Conservation (phyloP, 1,284 basidiomycete genomes). For the Chalciporus sp. region DNA sequence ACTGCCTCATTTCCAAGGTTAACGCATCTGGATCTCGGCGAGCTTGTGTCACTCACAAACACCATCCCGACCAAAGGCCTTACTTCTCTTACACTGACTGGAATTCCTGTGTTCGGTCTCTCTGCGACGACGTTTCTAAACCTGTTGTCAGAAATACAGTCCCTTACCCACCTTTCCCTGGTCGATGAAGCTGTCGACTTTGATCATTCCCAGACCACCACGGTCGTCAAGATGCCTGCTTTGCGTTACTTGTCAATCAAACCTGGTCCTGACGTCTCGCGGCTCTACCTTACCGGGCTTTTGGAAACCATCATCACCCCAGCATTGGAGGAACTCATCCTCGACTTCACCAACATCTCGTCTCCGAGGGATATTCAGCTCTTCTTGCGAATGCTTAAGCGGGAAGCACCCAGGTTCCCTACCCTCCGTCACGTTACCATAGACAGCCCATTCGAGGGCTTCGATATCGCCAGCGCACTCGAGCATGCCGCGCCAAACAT, state of each 20-base stretch:
- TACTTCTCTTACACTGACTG: conserved; percentile 28
- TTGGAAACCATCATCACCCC: conserved; percentile 29
- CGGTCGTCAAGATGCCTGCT: conserved; percentile 21
- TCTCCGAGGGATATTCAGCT: conserved; percentile 32
- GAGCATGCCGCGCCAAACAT: conserved; percentile 31
- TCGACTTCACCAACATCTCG: conserved; percentile 28
- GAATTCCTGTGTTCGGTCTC: conserved; percentile 26
- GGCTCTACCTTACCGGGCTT: conserved; percentile 27
- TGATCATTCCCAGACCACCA: conserved; percentile 12
- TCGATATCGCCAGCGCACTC: conserved; percentile 27
- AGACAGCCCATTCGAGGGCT: conserved; percentile 29
- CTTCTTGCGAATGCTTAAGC: conserved; percentile 32
- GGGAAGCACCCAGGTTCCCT: conserved; percentile 28
- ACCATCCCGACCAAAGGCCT: conserved; percentile 20
- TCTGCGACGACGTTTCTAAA: conserved; percentile 22
- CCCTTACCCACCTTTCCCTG: conserved; percentile 27
- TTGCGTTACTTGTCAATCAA: conserved; percentile 25
- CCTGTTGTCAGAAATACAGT: conserved; percentile 25
- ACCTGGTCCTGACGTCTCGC: conserved; percentile 34
- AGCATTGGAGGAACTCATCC: conserved; percentile 23
- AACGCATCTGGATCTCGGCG: conserved; percentile 25
- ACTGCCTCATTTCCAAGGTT: conserved; percentile 28
- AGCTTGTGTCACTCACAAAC: conserved; percentile 18
- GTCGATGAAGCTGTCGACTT: conserved; percentile 34
- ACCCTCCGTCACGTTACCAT: conserved; percentile 22